Conservation (phyloP, 1,284 basidiomycete genomes). For the Paramarasmius palmivorus region DNA sequence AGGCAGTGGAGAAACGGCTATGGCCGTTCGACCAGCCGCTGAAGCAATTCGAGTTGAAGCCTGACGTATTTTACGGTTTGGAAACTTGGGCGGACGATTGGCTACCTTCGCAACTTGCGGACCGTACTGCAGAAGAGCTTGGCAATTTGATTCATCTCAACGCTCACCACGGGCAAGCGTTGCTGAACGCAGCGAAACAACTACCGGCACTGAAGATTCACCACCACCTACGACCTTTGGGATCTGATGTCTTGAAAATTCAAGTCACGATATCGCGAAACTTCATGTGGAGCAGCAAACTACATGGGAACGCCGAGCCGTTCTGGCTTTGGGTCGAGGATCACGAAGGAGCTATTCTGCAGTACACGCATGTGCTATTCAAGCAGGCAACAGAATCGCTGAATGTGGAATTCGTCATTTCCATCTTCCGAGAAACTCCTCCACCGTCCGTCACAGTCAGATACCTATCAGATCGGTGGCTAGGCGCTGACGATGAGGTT, state of each 20-base stretch:
- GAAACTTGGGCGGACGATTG: slow-evolving; percentile 86
- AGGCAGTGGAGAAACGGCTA: slow-evolving; percentile 88
- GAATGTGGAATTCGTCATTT: slow-evolving; percentile 81
- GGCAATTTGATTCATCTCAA: slow-evolving; percentile 89
- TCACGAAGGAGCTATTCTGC: slow-evolving; percentile 80
- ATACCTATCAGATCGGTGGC: slow-evolving; percentile 91
- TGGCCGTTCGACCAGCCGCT: slow-evolving; percentile 98
- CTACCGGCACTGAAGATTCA: slow-evolving; percentile 80
- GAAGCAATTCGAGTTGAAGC: slow-evolving; percentile 75
- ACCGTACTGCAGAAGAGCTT: slow-evolving; percentile 74
- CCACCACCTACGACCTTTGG: slow-evolving; percentile 79
- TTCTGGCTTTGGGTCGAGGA: slow-evolving; percentile 99
- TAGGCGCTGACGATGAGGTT: slow-evolving; percentile 85
- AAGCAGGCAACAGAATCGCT: slow-evolving; percentile 62
- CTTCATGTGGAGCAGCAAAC: slow-evolving; percentile 85
- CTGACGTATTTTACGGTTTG: slow-evolving; percentile 82
- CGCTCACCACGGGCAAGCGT: slow-evolving; percentile 79
- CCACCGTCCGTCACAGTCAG: slow-evolving; percentile 71
- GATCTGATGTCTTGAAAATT: slow-evolving; percentile 83
- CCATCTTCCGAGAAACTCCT: slow-evolving; percentile 58
- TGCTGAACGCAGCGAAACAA: slow-evolving; percentile 81
- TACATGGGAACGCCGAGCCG: slow-evolving; percentile 81
- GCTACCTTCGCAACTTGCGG: slow-evolving; percentile 75
- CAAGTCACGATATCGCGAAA: slow-evolving; percentile 62
- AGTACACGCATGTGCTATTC: slow-evolving; percentile 75